phyloP scores from a whole-genome alignment of 208 protist species.

The Leishmania gerbilli region DNA sequence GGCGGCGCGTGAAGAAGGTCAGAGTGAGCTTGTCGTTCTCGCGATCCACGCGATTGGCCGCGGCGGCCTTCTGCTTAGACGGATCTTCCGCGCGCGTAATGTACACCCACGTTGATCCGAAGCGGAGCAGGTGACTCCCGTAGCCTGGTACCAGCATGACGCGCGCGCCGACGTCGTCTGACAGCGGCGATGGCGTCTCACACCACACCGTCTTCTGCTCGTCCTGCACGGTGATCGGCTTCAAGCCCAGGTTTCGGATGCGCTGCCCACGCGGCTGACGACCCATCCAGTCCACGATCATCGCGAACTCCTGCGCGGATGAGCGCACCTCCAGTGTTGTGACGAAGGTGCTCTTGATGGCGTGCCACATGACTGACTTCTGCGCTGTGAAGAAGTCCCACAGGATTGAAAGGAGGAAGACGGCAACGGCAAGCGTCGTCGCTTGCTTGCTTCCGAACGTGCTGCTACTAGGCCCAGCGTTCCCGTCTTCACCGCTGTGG shows the following conservation, averaged over 20 bases:
- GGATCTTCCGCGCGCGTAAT: slow-evolving; percentile 71
- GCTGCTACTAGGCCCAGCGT: background rate
- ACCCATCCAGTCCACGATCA: slow-evolving; percentile 92
- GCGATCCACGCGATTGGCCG: slow-evolving; percentile 46
- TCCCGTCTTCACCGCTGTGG: background rate
- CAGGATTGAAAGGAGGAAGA: slow-evolving; percentile 64
- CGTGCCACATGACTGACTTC: slow-evolving; percentile 43
- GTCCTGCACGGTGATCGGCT: slow-evolving; percentile 65
- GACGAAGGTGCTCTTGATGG: slow-evolving; percentile 52
- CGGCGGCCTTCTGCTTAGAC: slow-evolving; percentile 56
- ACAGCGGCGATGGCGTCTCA: slow-evolving; percentile 5
- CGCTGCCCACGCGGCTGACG: slow-evolving; percentile 62
- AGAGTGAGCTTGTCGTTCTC: slow-evolving; percentile 80
- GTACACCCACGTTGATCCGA: slow-evolving; percentile 62
- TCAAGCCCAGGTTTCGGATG: slow-evolving; percentile 70
- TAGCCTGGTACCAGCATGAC: slow-evolving; percentile 79
- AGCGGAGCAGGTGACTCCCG: slow-evolving; percentile 76
- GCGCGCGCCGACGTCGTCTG: slow-evolving; percentile 15
- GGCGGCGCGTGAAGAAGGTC: slow-evolving; percentile 67
- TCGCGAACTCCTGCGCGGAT: slow-evolving; percentile 82
- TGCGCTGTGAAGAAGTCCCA: slow-evolving; percentile 74
- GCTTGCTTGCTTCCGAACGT: slow-evolving; percentile 48
- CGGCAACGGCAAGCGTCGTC: slow-evolving; percentile 49
- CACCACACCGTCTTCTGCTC: slow-evolving; percentile 39
- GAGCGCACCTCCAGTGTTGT: slow-evolving; percentile 88